phyloP scores from a whole-genome alignment of 1,284 basidiomycete species.

The Rhodotorula mucilaginosa region DNA sequence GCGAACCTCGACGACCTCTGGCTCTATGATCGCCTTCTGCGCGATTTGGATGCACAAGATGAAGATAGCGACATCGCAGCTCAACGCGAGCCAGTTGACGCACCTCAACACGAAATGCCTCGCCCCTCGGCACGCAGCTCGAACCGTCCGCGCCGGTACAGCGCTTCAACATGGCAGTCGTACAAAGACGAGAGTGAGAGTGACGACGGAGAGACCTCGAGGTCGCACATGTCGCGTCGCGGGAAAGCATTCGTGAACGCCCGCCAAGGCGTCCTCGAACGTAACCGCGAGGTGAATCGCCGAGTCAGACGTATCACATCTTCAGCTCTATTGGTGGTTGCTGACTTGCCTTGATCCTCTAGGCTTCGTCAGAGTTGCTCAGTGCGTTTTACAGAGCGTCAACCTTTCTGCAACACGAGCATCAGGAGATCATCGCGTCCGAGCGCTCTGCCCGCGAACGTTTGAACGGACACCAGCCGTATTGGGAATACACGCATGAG shows the following conservation, averaged over 20 bases:
- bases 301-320: too few relatives aligned
- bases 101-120: background rate
- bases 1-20: background rate
- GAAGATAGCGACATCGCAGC: background rate
- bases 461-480: too few relatives aligned
- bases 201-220: background rate
- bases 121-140: conserved; percentile 2
- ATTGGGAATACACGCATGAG: too few relatives aligned
- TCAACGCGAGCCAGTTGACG: background rate
- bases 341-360: too few relatives aligned
- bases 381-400: too few relatives aligned
- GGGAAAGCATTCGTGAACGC: background rate
- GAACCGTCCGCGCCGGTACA: background rate
- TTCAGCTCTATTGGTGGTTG: too few relatives aligned
- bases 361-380: too few relatives aligned
- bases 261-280: background rate
- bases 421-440: too few relatives aligned
- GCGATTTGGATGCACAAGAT: background rate
- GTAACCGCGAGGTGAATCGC: background rate
- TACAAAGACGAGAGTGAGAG: background rate
- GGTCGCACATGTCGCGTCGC: background rate
- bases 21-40: background rate
- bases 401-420: too few relatives aligned
- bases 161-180: background rate
- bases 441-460: too few relatives aligned